Evolutionary conservation across 106 monocot species (phyloP), one percentile per base, ranked within the genome.

Genomic region (Dendrobium chrysotoxum): DNA sequence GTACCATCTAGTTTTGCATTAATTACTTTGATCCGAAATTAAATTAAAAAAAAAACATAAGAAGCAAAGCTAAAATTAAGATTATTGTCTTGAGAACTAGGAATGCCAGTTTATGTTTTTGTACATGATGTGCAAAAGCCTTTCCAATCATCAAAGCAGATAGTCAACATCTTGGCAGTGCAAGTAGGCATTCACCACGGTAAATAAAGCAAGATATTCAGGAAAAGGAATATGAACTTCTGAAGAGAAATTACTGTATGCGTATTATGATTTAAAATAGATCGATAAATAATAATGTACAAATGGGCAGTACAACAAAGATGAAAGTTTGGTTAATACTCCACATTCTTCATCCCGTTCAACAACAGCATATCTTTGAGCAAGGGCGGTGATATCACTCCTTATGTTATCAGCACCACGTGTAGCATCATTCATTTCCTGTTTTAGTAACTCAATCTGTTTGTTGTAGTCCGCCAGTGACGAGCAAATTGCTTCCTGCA

Each of bases 381-480:
- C 87, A 81, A 99, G 93, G 70, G 98, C 88, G 84, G 83, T 91
- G 25, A 99, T 99, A 84, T 99, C 98, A 80, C 80, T 90, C 78
- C 98, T 89, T 77, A 99, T 99, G 53, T 95, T 95, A 71, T 99
- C 98, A 58, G 98, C 98, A 12, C 98, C 98, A 86, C 74, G 91
- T 55, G 98, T 99, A 65, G 98, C 98, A 90, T 99, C 98, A 80
- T 95, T 87, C 98, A 99, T 99, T 77, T 99, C 98, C 76, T 93
- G 80, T 82, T 95, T 99, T 65, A 99, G 71, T 83, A 88, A 88
- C 80, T 99, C 93, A 80, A 99, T 99, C 84, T 95, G 98, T 81
- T 90, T 92, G 85, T 99, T 93, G 80, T 99, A 99, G 72, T 95
- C 98, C 57, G 95, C 95, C 84, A 99, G 82, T 0, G 98, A 93